phyloP scores from a whole-genome alignment of 352 stramenopile species.

The Pilasporangium apinafurcum region DNA sequence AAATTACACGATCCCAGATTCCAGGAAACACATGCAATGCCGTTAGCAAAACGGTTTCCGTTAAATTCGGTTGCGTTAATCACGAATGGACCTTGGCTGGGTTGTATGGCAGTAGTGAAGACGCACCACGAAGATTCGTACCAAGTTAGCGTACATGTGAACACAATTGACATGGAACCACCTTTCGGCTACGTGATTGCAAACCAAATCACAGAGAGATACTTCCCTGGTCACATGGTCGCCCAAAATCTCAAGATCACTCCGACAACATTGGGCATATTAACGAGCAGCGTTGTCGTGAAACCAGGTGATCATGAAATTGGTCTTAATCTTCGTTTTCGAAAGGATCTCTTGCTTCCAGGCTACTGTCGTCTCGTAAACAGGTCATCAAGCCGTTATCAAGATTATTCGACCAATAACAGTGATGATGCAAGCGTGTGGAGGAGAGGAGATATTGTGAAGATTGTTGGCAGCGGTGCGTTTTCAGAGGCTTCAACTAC shows the following conservation, averaged over 20 bases:
- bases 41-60: slow-evolving; percentile 90
- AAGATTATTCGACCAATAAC: slow-evolving; percentile 4
- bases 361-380: slow-evolving; percentile 87
- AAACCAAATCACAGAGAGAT: slow-evolving; percentile 87
- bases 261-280: slow-evolving; percentile 86
- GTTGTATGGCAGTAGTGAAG: slow-evolving; percentile 83
- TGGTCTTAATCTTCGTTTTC: slow-evolving; percentile 74
- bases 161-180: slow-evolving; percentile 90
- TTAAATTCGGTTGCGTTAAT: slow-evolving; percentile 82
- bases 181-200: slow-evolving; percentile 96
- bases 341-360: slow-evolving; percentile 85
- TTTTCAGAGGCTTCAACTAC: slow-evolving; percentile 9
- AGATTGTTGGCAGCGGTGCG: slow-evolving; percentile 86
- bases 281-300: slow-evolving; percentile 93
- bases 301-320: slow-evolving; percentile 91
- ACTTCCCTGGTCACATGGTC: slow-evolving; percentile 67
- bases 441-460: slow-evolving; percentile 88
- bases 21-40: slow-evolving; percentile 71
- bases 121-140: slow-evolving; percentile 53
- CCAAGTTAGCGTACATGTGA: slow-evolving; percentile 85
- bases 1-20: slow-evolving; percentile 94
- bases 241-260: slow-evolving; percentile 91
- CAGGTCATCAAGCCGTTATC: slow-evolving; percentile 8
- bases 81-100: slow-evolving; percentile 86
- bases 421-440: slow-evolving; percentile 63